Evolutionary conservation across 371 early-diverging fungal genomes (phyloP), one percentile per base, ranked within the genome.

Genomic region (Rhizopus delemar): DNA sequence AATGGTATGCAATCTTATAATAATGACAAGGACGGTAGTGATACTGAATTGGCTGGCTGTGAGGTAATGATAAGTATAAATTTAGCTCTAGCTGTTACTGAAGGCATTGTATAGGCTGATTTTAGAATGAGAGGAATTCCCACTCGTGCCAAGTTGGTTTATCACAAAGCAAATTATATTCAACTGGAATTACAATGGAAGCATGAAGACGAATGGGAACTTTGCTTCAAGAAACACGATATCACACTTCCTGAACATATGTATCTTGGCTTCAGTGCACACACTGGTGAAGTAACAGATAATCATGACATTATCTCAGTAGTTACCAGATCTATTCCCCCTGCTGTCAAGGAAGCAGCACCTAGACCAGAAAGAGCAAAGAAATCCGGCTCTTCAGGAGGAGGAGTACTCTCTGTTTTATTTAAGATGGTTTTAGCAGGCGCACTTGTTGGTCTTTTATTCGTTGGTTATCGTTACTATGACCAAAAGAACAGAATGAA

Each of bases 181-280:
- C 79, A 87, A 69, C 62, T 86, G 45, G 80, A 90, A 53, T 68
- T 90, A 41, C 75, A 87, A 51, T 81, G 84, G 69, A 73, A 83
- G 46, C 86, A 78, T 22, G 84, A 85, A 67, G 88, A 85, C 51
- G 69, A 71, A 38, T 96, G 88, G 88, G 84, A 84, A n/a, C 70
- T 79, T 28, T 98, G 98, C 74, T 94, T 98, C 77, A 85, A 81
- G 65, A 38, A 53, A 31, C 62, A 72, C 29, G 84, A 93, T 62
- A 84, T 94, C 16, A 74, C 74, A 28, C 74, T 98, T 60, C 96
- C 97, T 0, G 60, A 73, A 2, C 67, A 77, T 51, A 80, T 86
- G 13, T 96, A 92, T 72, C 76, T 97, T 16, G 96, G 96, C 8
- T 97, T 96, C 77, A 83, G 90, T 43, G 91, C 96, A 6, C 84